Base-by-base conservation (phyloP, 371 early-diverging fungal species). In the Syncephalastrum monosporum region DNA sequence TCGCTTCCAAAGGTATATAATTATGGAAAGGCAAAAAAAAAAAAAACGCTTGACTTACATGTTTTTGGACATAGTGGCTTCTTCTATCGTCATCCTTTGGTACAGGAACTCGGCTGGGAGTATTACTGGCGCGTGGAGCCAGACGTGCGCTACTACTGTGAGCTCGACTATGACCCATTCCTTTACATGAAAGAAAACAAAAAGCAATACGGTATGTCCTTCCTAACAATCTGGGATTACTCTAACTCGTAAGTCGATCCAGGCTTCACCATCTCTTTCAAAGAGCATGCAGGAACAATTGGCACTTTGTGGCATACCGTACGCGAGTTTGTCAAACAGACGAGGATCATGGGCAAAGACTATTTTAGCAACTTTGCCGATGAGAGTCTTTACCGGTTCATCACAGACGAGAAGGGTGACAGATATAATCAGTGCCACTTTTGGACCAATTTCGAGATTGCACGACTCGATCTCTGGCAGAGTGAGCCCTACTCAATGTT, bases 361-460 rank as follows among this genome's bases (percentile, higher is more conserved):
- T 72, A 42, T 60, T 84, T 60, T 76, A 81, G 2, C 55, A 71
- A 29, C 57, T 66, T 42, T 66, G 53, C 60, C 71, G 64, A 52
- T 4, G 74, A 72, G n/a, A 75, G 74, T 24, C 47, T 79, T 10
- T 57, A 74, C 15, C 47, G 59, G 8, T 59, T 74, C 6, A 51
- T 76, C 4, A 74, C 68, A 42, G 60, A 60, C 69, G 82, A 43
- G 72, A 56, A 56, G 25, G 79, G 71, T 14, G 49, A 51, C 4
- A 15, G 23, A 0, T 86, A 86, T 58, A 86, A 83, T 50, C 69
- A 82, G 23, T 92, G 93, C 62, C 93, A 94, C 63, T 95, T 93
- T 56, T 94, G 95, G 94, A 82, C 79, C 19, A 95, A 95, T 50
- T 95, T 95, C 72, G 96, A 95, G 71, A 95, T 97, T 59, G 96